phyloP scores from a whole-genome alignment of 768 basidiomycete genomes.

The Tephrocybe sp. region DNA sequence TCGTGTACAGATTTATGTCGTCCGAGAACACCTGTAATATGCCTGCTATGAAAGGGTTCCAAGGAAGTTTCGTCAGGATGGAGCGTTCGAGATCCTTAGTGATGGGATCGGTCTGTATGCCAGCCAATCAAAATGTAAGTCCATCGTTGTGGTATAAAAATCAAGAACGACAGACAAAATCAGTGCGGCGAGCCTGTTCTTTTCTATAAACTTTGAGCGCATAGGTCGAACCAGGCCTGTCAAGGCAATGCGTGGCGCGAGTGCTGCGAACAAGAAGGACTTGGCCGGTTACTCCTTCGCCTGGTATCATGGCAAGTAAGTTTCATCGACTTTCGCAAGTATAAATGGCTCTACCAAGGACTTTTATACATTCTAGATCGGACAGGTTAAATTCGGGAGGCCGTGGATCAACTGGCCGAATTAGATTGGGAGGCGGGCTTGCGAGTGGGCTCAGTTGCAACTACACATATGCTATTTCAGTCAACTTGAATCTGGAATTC shows the following conservation, averaged over 20 bases:
- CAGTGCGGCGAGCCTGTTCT: conserved; percentile 28
- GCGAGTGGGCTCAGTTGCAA: not conserved
- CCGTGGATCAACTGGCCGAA: conserved; percentile 33
- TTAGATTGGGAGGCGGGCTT: conserved; percentile 7
- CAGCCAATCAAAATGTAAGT: not conserved
- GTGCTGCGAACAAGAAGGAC: conserved; percentile 42
- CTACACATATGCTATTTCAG: too few species aligned
- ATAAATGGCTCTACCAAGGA: conserved; percentile 31
- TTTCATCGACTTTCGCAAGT: not conserved
- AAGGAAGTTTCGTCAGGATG: conserved; percentile 40
- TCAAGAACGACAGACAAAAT: conserved; percentile 13
- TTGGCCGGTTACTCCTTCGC: conserved; percentile 39
- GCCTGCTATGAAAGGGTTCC: conserved; percentile 55
- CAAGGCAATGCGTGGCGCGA: conserved; percentile 27
- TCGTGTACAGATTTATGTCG: conserved; percentile 44
- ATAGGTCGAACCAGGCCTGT: conserved; percentile 36
- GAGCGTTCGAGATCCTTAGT: conserved; percentile 42
- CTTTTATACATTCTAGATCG: conserved; percentile 42
- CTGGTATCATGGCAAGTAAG: conserved; percentile 24
- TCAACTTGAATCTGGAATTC: not conserved
- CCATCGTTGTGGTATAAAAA: not conserved
- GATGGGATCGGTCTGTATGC: conserved; percentile 21
- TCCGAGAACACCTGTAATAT: conserved; percentile 48
- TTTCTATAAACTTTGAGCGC: conserved; percentile 47
- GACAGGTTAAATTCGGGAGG: conserved; percentile 32